Evolutionary conservation across 1,284 basidiomycete genomes (phyloP).

Genomic region (Cutaneotrichosporon mucoides): DNA sequence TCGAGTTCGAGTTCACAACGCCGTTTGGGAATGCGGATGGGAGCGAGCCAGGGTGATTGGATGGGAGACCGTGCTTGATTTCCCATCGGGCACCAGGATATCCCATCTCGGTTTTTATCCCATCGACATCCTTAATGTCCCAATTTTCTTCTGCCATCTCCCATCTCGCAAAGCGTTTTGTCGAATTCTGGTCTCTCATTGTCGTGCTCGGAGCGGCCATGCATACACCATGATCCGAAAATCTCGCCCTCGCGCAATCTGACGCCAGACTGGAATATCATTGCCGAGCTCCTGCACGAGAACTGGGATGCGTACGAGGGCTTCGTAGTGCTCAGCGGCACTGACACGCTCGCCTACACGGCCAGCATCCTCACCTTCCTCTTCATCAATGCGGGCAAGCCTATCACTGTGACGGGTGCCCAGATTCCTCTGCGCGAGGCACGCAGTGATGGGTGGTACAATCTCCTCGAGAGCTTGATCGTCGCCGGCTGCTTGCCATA

Average conservation of each 20-base stretch:
- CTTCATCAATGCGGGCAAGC: slow-evolving; percentile 42
- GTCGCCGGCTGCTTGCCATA: slow-evolving; percentile 42
- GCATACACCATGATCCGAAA: too few relatives aligned
- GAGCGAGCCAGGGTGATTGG: too few relatives aligned
- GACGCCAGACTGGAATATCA: slow-evolving; percentile 44
- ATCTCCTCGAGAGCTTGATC: slow-evolving; percentile 40
- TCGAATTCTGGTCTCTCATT: too few relatives aligned
- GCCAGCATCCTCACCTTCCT: slow-evolving; percentile 43
- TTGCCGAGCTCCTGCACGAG: slow-evolving; percentile 37
- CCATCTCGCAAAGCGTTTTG: too few relatives aligned
- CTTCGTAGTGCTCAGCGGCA: slow-evolving; percentile 44
- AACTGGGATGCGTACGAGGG: slow-evolving; percentile 45
- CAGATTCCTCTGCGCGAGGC: slow-evolving; percentile 44
- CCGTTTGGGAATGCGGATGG: too few relatives aligned
- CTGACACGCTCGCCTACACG: slow-evolving; percentile 47
- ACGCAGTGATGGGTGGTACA: slow-evolving; percentile 44
- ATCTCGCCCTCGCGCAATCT: neutral
- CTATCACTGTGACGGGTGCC: slow-evolving; percentile 44
- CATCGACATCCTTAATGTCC: too few relatives aligned
- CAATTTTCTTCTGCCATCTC: too few relatives aligned
- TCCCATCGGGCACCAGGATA: too few relatives aligned
- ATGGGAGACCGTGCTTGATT: too few relatives aligned
- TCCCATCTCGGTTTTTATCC: too few relatives aligned
- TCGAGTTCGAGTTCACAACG: too few relatives aligned
- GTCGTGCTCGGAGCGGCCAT: too few relatives aligned